phyloP scores from a whole-genome alignment of 441 rosid species.

The Metrosideros polymorpha region DNA sequence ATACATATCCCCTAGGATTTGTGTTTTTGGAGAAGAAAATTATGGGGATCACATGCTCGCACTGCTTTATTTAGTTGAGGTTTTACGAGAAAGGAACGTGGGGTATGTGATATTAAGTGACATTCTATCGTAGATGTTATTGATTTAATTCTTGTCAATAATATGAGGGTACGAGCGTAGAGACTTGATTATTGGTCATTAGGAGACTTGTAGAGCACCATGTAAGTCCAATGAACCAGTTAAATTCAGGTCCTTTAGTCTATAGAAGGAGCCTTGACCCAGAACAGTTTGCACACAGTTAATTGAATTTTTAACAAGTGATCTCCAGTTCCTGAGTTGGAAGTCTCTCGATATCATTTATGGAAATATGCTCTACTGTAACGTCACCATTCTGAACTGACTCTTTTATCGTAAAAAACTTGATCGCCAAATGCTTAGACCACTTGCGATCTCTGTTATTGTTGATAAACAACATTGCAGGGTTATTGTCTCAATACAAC shows the following conservation, averaged over 20 bases:
- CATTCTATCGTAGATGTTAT: neutral
- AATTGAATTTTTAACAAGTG: neutral
- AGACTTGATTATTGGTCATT: neutral
- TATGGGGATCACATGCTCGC: neutral
- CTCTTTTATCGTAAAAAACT: too few species aligned
- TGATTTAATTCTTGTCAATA: neutral
- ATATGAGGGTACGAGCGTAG: neutral
- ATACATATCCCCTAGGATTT: neutral
- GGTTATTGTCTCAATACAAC: too few species aligned
- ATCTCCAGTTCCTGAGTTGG: neutral
- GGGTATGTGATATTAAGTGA: neutral
- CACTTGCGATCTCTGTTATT: too few species aligned
- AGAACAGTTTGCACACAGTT: neutral
- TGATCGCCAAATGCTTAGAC: too few species aligned
- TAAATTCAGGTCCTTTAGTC: neutral
- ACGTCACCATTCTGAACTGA: too few species aligned
- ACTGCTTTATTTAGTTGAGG: neutral
- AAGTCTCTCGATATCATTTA: neutral
- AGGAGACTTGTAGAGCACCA: rapidly evolving
- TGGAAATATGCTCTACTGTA: too few species aligned
- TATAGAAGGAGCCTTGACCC: neutral
- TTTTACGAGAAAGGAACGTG: neutral
- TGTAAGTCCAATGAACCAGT: rapidly evolving
- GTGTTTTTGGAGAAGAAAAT: neutral
- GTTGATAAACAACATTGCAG: rapidly evolving